Evolutionary conservation across 495 filamentous ascomycete genomes (phyloP).

Genomic region (Parathielavia hyrcaniae): DNA sequence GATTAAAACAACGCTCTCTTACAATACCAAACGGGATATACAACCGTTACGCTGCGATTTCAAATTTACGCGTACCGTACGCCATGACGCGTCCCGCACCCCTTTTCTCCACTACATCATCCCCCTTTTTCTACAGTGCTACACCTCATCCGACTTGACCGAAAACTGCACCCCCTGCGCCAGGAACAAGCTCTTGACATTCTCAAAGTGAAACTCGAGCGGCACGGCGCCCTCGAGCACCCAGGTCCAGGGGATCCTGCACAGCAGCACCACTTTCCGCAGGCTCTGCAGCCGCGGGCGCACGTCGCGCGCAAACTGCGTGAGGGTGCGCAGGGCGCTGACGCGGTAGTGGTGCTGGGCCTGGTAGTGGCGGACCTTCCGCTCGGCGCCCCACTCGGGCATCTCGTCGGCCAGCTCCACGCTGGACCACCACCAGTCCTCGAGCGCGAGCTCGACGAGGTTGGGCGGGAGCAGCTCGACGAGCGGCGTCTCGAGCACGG

Average conservation of each 20-base stretch:
- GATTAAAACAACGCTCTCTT: too few relatives aligned
- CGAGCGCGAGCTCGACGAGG: constrained; percentile 30
- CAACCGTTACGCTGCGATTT: too few relatives aligned
- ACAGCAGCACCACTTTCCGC: constrained; percentile 24
- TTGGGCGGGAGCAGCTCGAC: constrained; percentile 29
- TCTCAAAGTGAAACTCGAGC: constrained; percentile 26
- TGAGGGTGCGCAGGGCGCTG: constrained; percentile 23
- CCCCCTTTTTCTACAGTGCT: neutral
- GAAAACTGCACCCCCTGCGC: constrained; percentile 26
- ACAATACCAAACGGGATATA: too few relatives aligned
- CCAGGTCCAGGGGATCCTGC: constrained; percentile 31
- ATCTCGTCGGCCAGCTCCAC: constrained; percentile 14
- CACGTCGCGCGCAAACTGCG: constrained; percentile 19
- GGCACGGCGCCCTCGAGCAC: constrained; percentile 18
- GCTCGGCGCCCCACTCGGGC: constrained; percentile 15
- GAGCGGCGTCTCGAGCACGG: constrained; percentile 17
- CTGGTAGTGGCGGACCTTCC: constrained; percentile 25
- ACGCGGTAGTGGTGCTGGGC: constrained; percentile 20
- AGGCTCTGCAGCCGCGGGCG: constrained; percentile 13
- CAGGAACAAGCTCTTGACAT: constrained; percentile 17
- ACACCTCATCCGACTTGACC: constrained; percentile 21
- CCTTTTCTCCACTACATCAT: neutral
- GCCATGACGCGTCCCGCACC: neutral
- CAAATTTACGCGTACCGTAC: too few relatives aligned
- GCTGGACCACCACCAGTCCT: constrained; percentile 34